Evolutionary conservation across 83 land plant species (phyloP).

Genomic region (Diphasiastrum complanatum): DNA sequence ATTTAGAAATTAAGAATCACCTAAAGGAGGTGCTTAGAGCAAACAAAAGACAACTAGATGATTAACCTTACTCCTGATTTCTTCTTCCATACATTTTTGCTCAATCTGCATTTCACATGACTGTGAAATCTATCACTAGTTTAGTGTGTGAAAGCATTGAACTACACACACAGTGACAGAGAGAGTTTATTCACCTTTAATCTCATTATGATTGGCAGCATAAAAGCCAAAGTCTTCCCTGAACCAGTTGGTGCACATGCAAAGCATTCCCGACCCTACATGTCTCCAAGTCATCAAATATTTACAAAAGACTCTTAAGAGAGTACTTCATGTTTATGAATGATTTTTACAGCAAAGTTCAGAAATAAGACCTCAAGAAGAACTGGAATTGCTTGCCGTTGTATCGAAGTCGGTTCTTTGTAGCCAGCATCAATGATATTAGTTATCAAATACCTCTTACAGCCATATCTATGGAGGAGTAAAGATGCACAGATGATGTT

Average conservation of each 20-base stretch:
- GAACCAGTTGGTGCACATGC: slow-evolving; percentile 99
- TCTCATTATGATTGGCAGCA: slow-evolving; percentile 82
- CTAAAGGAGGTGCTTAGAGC: no score
- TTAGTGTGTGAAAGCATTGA: no score
- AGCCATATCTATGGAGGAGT: slow-evolving; percentile 43
- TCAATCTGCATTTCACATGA: no score
- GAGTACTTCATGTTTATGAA: neutral
- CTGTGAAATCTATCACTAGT: no score
- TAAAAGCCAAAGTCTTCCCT: slow-evolving; percentile 91
- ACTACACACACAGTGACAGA: no score
- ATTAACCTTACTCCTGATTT: no score
- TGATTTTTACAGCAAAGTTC: neutral
- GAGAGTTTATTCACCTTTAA: slow-evolving; percentile 46
- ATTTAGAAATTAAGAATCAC: no score
- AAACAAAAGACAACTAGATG: no score
- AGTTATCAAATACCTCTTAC: slow-evolving; percentile 50
- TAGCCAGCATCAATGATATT: slow-evolving; percentile 65
- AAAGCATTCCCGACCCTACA: slow-evolving; percentile 96
- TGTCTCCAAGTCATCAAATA: neutral
- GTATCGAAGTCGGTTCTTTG: slow-evolving; percentile 91
- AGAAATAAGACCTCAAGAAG: slow-evolving; percentile 61
- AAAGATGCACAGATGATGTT: neutral
- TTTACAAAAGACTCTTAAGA: neutral
- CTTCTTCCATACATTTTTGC: no score
- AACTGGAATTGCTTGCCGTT: slow-evolving; percentile 93